phyloP scores from a whole-genome alignment of 139 green algal species.

The Micractinium sp. region DNA sequence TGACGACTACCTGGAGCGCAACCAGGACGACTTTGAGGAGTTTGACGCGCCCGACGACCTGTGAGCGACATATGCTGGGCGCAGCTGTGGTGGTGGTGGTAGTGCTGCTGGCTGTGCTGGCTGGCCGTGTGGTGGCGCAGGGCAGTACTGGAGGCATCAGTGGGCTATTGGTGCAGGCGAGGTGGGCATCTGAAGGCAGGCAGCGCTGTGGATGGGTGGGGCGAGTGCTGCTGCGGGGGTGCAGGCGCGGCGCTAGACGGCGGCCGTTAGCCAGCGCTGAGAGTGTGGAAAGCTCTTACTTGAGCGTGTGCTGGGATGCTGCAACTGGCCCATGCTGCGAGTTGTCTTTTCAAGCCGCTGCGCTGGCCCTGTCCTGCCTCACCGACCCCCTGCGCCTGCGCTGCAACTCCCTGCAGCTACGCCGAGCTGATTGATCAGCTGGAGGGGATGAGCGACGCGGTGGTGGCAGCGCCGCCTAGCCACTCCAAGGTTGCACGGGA shows the following conservation, averaged over 20 bases:
- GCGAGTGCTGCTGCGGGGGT: not conserved
- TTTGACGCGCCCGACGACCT: conserved; percentile 63
- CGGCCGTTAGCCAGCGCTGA: not conserved
- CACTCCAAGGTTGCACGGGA: conserved; percentile 37
- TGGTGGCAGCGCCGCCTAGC: conserved; percentile 56
- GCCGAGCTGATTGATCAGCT: conserved; percentile 73
- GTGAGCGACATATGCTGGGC: not conserved
- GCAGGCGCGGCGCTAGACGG: not conserved
- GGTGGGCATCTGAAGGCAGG: no score
- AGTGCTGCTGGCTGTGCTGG: not conserved
- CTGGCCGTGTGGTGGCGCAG: not conserved
- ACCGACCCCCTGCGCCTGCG: not conserved
- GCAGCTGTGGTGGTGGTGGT: not conserved
- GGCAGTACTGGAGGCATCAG: not conserved
- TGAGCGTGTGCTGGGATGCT: not conserved
- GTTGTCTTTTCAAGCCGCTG: not conserved
- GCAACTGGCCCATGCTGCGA: not conserved
- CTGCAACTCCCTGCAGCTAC: conserved; percentile 72
- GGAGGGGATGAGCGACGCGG: conserved; percentile 65
- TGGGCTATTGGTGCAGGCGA: no score
- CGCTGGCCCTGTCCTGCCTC: not conserved
- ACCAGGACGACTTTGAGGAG: conserved; percentile 82
- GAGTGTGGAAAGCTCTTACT: not conserved
- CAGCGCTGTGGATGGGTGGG: not conserved
- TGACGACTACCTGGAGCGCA: conserved; percentile 90